Evolutionary conservation across 495 filamentous ascomycete genomes (phyloP).

Genomic region (Friedmanniomyces simplex): DNA sequence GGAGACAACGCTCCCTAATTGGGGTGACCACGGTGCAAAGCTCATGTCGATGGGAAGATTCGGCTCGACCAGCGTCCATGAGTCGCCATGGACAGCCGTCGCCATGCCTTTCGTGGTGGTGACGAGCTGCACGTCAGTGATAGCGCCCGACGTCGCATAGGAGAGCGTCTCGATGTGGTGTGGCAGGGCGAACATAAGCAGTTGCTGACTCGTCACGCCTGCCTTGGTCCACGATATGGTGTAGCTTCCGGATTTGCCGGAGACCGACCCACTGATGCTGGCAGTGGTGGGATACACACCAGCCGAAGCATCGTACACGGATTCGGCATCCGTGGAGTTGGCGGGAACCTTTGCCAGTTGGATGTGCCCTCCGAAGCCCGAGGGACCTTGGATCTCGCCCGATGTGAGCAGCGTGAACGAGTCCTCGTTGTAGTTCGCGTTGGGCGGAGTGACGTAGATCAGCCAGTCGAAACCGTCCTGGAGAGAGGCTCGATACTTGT

Average conservation of each 20-base stretch:
- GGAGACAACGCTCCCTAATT: constrained; percentile 37
- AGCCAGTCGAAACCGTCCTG: constrained; percentile 71
- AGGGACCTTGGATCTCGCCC: constrained; percentile 40
- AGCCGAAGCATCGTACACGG: constrained; percentile 60
- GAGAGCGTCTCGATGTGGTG: constrained; percentile 77
- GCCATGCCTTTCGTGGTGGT: constrained; percentile 83
- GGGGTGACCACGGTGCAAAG: constrained; percentile 62
- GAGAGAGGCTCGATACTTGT: constrained; percentile 64
- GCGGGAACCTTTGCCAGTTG: constrained; percentile 70
- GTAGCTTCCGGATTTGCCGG: constrained; percentile 56
- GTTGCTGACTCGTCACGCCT: constrained; percentile 42
- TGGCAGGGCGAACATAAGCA: constrained; percentile 83
- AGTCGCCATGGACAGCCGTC: constrained; percentile 60
- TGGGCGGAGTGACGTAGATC: constrained; percentile 57
- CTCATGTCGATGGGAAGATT: constrained; percentile 63
- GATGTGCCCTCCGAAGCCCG: constrained; percentile 55
- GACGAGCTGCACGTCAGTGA: constrained; percentile 52
- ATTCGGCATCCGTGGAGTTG: constrained; percentile 46
- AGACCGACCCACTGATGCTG: constrained; percentile 50
- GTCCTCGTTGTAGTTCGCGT: constrained; percentile 33
- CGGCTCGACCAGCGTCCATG: constrained; percentile 67
- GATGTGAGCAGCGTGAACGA: constrained; percentile 39
- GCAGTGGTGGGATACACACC: constrained; percentile 61
- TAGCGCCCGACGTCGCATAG: constrained; percentile 39
- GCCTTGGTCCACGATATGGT: constrained; percentile 57